Conservation (phyloP, 129 eudicot species). For the Scalesia atractyloides region DNA sequence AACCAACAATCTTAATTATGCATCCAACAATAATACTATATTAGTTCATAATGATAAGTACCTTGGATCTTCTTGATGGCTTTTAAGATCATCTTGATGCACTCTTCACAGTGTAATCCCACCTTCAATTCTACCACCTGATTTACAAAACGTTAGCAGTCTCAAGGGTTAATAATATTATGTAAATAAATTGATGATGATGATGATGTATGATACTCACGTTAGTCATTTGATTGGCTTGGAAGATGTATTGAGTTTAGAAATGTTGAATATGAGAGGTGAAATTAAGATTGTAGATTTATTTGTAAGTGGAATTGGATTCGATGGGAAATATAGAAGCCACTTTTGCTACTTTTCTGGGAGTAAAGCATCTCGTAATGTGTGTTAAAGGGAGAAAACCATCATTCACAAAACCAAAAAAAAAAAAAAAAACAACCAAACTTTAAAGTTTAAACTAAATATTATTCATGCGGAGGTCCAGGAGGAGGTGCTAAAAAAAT, state of each 20-base stretch:
- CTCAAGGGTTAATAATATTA: neutral
- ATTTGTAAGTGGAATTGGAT: slow-evolving; percentile 22
- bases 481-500: too few species aligned
- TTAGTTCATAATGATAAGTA: slow-evolving; percentile 20
- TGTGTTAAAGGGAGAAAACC: slow-evolving; percentile 9
- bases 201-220: slow-evolving; percentile 25
- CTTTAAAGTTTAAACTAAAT: too few species aligned
- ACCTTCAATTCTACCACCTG: slow-evolving; percentile 96
- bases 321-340: slow-evolving; percentile 19
- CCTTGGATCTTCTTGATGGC: slow-evolving; percentile 96
- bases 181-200: neutral
- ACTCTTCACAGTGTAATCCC: slow-evolving; percentile 88
- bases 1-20: neutral
- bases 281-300: slow-evolving; percentile 6
- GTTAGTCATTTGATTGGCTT: slow-evolving; percentile 33
- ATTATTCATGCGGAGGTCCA: too few species aligned
- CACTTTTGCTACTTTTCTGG: slow-evolving; percentile 16
- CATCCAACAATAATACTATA: neutral
- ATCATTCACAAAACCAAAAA: neutral
- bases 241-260: neutral
- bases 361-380: slow-evolving; percentile 28
- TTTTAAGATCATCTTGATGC: slow-evolving; percentile 93
- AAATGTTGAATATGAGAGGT: slow-evolving; percentile 3
- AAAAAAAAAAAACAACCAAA: too few species aligned
- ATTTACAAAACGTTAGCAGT: slow-evolving; percentile 13